phyloP scores from a whole-genome alignment of 1,139 yeast species.

The Blastobotrys serpentis region DNA sequence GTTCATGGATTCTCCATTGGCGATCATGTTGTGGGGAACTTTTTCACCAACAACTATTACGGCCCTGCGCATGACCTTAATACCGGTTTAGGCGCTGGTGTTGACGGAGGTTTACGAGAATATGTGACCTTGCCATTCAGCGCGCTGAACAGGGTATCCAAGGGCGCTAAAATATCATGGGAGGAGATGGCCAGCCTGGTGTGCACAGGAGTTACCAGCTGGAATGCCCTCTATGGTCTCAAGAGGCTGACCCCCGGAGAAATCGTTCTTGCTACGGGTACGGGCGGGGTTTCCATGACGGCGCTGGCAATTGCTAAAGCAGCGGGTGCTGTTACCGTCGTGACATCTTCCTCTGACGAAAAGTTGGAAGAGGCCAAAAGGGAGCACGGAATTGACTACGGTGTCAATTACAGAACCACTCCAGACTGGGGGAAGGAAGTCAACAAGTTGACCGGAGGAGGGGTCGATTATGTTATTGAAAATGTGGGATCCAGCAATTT shows the following conservation, averaged over 20 bases:
- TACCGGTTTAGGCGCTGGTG: constrained; percentile 21
- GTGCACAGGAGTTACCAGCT: constrained; percentile 24
- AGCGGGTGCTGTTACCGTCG: constrained; percentile 24
- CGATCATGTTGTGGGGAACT: constrained; percentile 22
- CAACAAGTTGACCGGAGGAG: constrained; percentile 17
- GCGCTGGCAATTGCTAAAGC: constrained; percentile 24
- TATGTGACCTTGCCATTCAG: constrained; percentile 19
- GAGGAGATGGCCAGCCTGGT: constrained; percentile 20
- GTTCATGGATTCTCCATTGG: constrained; percentile 18
- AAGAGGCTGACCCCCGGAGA: constrained; percentile 22
- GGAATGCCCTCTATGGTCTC: constrained; percentile 24
- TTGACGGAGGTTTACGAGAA: constrained; percentile 23
- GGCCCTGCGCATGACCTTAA: constrained; percentile 14
- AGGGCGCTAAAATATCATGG: constrained; percentile 16
- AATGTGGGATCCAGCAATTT: constrained; percentile 23
- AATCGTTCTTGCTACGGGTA: constrained; percentile 22
- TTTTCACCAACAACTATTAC: constrained; percentile 10
- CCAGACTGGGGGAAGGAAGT: constrained; percentile 22
- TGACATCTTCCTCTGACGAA: constrained; percentile 24
- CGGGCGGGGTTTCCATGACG: constrained; percentile 25
- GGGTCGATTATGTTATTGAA: constrained; percentile 22
- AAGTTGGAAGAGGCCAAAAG: constrained; percentile 19
- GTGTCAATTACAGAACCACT: constrained; percentile 20
- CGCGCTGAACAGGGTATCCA: constrained; percentile 18
- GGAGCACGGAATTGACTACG: constrained; percentile 18